Evolutionary conservation across 768 basidiomycete species (phyloP), one percentile per base, ranked within the genome.

Genomic region (Exidia glandulosa): DNA sequence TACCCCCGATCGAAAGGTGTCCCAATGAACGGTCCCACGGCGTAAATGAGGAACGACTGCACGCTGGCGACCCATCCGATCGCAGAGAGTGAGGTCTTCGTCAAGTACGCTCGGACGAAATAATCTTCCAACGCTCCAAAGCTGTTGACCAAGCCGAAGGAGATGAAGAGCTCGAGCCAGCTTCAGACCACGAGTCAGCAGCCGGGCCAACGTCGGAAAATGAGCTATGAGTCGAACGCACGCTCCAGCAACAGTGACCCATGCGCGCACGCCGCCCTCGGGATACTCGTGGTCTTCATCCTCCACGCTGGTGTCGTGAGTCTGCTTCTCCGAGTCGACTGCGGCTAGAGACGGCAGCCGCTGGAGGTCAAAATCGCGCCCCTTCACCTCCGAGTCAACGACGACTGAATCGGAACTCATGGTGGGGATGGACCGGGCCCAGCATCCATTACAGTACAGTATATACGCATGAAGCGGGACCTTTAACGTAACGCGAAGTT

Each of bases 1-100:
- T 80, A 78, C 57, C 82, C 82, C 25, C 72, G 72, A 56, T 83
- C 82, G 63, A 80, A 80, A 5, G 76, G 67, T 54, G 77, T 72
- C 13, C 82, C 82, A 3, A 75, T 72, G 48, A 78, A 57, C 30
- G 80, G 66, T 1, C 80, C 79, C 37, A 72, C 70, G 2, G 76
- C 71, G 34, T 81, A 67, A 23, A 77, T 69, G 19, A 82, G 67
- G 58, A 78, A 75, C 10, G 80, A 67, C 57, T 83, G 79, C 9
- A 74, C 69, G 32, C 80, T 79, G 10, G 81, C 82, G 32, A 83
- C 75, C 73, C 72, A 77, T 10, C 50, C 50, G 19, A 54, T 27
- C 7, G 25, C 50, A 14, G 50, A 27, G 16, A 54, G 33, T 0
- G 75, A 69, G 57, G 72, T 57, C 34, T 71, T 70, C 29, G 72